Percentiles rank a stretch among this genome's conserved stretches.
Conservation (phyloP, 2,329 filamentous ascomycete genomes). For the Neoascochyta sp. region DNA sequence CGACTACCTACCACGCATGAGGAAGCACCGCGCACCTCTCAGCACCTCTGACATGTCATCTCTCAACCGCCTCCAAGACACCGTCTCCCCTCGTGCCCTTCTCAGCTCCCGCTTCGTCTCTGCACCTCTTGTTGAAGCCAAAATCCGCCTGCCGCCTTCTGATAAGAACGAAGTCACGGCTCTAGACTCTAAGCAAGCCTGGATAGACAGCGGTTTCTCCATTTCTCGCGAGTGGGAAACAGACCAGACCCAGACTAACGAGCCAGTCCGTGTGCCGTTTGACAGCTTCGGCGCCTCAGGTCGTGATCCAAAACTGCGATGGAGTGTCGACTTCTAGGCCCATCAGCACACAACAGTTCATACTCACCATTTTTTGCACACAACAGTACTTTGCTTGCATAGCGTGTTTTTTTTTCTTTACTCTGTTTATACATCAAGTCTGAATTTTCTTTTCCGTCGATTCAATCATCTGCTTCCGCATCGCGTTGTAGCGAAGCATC, state of each 20-base stretch:
- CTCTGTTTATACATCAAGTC: too few species aligned
- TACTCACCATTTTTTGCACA: too few species aligned
- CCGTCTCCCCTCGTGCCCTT: conserved; percentile 34
- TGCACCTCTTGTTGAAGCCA: conserved; percentile 37
- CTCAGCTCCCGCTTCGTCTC: conserved; percentile 38
- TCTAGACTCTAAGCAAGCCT: conserved; percentile 9
- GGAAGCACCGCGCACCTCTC: conserved; percentile 25
- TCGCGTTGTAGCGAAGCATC: too few species aligned
- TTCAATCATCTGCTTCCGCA: too few species aligned
- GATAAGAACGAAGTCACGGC: conserved; percentile 26
- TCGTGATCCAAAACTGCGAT: conserved; percentile 39
- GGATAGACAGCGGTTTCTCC: conserved; percentile 18
- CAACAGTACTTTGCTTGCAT: conserved; percentile 1
- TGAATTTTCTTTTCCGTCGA: too few species aligned
- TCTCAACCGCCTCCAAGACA: conserved; percentile 39
- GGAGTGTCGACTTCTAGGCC: conserved; percentile 43
- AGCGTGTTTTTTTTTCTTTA: conserved; percentile 1
- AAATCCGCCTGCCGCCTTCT: conserved; percentile 35
- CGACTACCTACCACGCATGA: conserved; percentile 18
- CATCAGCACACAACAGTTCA: not conserved
- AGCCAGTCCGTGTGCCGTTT: conserved; percentile 26
- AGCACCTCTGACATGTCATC: conserved; percentile 37
- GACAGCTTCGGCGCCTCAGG: conserved; percentile 33
- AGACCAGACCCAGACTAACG: conserved; percentile 13
- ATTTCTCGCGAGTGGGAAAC: conserved; percentile 18